Base-by-base conservation (phyloP, 176 grass and related monocot species). In the Coix lacrymajobi region DNA sequence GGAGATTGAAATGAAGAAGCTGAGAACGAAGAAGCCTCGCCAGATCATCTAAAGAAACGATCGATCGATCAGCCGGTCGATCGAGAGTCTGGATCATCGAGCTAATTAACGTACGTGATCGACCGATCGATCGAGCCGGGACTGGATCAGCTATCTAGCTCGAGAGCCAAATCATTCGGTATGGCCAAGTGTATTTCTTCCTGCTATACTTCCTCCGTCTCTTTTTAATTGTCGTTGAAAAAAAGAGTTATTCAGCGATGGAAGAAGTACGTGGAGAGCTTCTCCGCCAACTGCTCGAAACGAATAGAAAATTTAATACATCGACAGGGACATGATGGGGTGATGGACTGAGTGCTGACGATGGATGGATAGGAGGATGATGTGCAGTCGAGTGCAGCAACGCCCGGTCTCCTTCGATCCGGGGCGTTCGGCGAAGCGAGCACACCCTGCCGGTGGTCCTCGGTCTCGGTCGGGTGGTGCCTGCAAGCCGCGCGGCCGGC, bases 221-320 rank as follows among this genome's bases (percentile, higher is more conserved):
- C n/a, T n/a, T n/a, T n/a, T n/a, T n/a, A n/a, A n/a, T n/a, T n/a
- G n/a, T n/a, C n/a, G n/a, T n/a, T n/a, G n/a, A n/a, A n/a, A n/a
- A n/a, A n/a, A n/a, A n/a, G n/a, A n/a, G n/a, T n/a, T n/a, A n/a
- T n/a, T n/a, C n/a, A n/a, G n/a, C n/a, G n/a, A n/a, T n/a, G n/a
- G n/a, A n/a, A n/a, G n/a, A n/a, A n/a, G n/a, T n/a, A 84, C 87
- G 81, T 88, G 87, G 87, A 69, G 49, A 3, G 37, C n/a, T 40
- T 25, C 75, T 61, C 22, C 15, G 58, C 87, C 87, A 84, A 74
- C 68, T 11, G 41, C 29, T 37, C 25, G 0, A 29, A 11, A 7
- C 1, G 11, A n/a, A 14, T 37, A 22, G 25, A 24, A 4, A n/a
- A 40, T 48, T 68, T 40, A 73, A 79, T 79, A 79, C 68, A 44